Percentiles rank a stretch among this genome's conserved stretches.
Evolutionary conservation across 768 basidiomycete species (phyloP).

Genomic region (Gymnopilus dilepis): DNA sequence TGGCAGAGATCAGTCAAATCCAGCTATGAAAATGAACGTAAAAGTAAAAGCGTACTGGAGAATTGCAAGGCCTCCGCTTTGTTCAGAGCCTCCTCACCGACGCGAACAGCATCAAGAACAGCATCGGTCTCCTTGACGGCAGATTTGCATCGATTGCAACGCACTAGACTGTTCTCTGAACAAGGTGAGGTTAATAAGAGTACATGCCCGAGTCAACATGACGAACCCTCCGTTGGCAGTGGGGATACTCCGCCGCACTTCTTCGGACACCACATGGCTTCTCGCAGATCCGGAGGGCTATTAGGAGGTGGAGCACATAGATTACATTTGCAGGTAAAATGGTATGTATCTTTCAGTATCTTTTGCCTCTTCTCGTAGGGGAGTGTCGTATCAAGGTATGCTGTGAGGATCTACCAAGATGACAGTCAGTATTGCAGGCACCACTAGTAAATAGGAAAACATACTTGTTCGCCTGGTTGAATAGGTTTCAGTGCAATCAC

Average conservation of each 20-base stretch:
- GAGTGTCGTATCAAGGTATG: slow-evolving; percentile 87
- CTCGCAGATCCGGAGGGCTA: slow-evolving; percentile 61
- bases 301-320: slow-evolving; percentile 49
- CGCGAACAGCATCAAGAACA: slow-evolving; percentile 64
- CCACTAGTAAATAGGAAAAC: slow-evolving; percentile 9
- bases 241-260: slow-evolving; percentile 69
- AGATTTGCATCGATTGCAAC: slow-evolving; percentile 61
- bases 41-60: slow-evolving; percentile 46
- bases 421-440: neutral
- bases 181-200: neutral
- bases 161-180: slow-evolving; percentile 52
- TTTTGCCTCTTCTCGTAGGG: slow-evolving; percentile 59
- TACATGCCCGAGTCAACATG: neutral
- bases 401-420: slow-evolving; percentile 65
- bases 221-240: slow-evolving; percentile 63
- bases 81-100: slow-evolving; percentile 77
- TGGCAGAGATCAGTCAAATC: neutral
- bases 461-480: slow-evolving; percentile 69
- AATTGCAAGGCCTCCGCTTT: slow-evolving; percentile 71
- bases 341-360: slow-evolving; percentile 73
- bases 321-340: slow-evolving; percentile 74
- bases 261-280: slow-evolving; percentile 71
- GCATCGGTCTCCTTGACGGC: slow-evolving; percentile 53
- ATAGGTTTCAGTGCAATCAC: slow-evolving; percentile 77
- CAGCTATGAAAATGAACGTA: too few species aligned